phyloP scores from a whole-genome alignment of 768 basidiomycete species.

The Pseudohyphozyma bogoriensis region DNA sequence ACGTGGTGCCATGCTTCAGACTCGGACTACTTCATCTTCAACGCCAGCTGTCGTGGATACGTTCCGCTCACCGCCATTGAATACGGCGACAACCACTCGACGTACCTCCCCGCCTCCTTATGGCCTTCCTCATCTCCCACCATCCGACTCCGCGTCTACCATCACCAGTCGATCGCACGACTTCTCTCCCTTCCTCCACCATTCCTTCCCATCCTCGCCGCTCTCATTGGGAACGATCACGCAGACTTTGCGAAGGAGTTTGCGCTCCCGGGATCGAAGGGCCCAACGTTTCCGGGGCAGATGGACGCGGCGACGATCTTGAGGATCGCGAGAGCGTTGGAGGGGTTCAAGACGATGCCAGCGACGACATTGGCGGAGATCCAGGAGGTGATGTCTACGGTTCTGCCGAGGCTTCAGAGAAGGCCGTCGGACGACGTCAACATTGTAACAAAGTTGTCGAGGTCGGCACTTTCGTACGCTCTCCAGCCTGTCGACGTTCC shows the following conservation, averaged over 20 bases:
- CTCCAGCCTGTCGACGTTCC: conserved; percentile 6
- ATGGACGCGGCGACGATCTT: conserved; percentile 3
- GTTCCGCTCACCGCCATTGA: conserved; percentile 16
- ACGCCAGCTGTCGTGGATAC: conserved; percentile 13
- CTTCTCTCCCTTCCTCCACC: conserved; percentile 4
- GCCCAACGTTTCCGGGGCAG: conserved; percentile 1
- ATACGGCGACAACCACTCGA: conserved; percentile 9
- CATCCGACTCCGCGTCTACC: conserved; percentile 10
- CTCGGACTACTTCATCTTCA: conserved; percentile 26
- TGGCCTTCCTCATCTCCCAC: background rate
- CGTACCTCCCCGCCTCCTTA: conserved; percentile 1
- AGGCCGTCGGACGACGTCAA: conserved; percentile 2
- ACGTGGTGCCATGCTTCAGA: too few relatives aligned
- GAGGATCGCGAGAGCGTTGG: conserved; percentile 4
- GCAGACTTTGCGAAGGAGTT: conserved; percentile 7
- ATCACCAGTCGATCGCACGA: background rate
- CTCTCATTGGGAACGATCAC: conserved; percentile 24
- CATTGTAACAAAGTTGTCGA: conserved; percentile 7
- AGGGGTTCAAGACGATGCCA: background rate
- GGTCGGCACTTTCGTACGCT: conserved; percentile 10
- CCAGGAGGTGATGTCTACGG: conserved; percentile 9
- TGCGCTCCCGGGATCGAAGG: background rate
- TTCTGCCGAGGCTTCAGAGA: background rate
- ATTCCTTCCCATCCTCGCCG: conserved; percentile 18
- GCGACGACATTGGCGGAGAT: conserved; percentile 5